Evolutionary conservation across 1,284 basidiomycete species (phyloP).

Genomic region (Puccinia novopanici): DNA sequence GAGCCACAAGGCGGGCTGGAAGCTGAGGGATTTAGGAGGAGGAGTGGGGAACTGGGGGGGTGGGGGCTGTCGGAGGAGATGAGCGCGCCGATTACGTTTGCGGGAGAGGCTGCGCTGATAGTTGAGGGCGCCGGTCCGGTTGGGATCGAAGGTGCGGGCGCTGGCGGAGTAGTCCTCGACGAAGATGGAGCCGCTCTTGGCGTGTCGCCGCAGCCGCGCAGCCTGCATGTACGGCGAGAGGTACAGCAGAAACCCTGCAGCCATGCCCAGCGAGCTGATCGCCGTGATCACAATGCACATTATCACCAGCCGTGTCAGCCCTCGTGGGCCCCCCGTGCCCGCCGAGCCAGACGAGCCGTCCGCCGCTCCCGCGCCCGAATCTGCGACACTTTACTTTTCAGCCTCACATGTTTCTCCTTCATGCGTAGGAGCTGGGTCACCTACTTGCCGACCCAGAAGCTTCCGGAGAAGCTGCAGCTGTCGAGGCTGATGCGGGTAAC

Average conservation of each 20-base stretch:
- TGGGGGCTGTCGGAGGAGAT: constrained; percentile 19
- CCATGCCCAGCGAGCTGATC: constrained; percentile 1
- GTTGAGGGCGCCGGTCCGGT: constrained; percentile 19
- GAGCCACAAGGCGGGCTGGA: constrained; percentile 1
- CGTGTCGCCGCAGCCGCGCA: neutral
- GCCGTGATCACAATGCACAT: constrained; percentile 18
- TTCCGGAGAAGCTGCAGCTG: neutral
- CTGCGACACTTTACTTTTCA: neutral
- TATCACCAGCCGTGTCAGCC: neutral
- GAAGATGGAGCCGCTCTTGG: constrained; percentile 14
- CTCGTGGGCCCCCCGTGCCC: neutral
- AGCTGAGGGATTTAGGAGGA: neutral
- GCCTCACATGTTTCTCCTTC: neutral
- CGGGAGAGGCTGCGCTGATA: constrained; percentile 36
- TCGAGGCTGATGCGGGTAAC: neutral
- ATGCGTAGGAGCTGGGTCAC: neutral
- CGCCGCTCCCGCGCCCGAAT: neutral
- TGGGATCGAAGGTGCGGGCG: constrained; percentile 20
- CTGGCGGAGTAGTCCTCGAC: constrained; percentile 23
- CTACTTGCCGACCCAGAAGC: constrained; percentile 5
- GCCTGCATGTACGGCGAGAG: neutral
- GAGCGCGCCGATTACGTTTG: constrained; percentile 9
- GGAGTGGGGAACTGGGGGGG: neutral
- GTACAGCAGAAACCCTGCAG: neutral
- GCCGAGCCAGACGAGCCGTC: neutral